These are phyloP conservation scores for Pyricularia grisea DNA, from an alignment of 2,329 filamentous ascomycete species.

Conservation along the genomic window DNA sequence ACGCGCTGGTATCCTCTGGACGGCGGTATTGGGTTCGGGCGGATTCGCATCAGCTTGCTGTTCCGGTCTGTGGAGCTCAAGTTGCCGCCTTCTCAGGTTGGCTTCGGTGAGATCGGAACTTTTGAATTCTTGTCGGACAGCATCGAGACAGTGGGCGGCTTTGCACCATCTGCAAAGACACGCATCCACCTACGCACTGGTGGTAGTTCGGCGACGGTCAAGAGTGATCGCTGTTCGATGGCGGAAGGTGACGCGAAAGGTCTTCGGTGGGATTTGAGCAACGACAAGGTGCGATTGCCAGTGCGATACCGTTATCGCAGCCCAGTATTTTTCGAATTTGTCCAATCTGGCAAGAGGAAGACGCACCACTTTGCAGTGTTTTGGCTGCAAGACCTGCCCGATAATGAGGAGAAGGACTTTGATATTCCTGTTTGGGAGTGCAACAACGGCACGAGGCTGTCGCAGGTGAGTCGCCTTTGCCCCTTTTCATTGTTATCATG, in stretches of 20 bases:
- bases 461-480: slow-evolving; percentile 37
- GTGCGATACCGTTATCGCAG: slow-evolving; percentile 87
- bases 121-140: slow-evolving; percentile 74
- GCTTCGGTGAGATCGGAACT: slow-evolving; percentile 84
- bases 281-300: slow-evolving; percentile 56
- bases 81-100: slow-evolving; percentile 74
- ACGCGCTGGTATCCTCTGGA: slow-evolving; percentile 96
- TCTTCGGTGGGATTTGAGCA: slow-evolving; percentile 38
- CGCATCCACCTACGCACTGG: slow-evolving; percentile 77
- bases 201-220: slow-evolving; percentile 66
- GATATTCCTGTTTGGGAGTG: slow-evolving; percentile 90
- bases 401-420: slow-evolving; percentile 68
- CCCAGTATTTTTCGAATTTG: slow-evolving; percentile 82
- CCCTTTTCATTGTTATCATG: background rate
- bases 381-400: slow-evolving; percentile 79
- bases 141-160: slow-evolving; percentile 56
- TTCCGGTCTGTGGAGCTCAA: slow-evolving; percentile 85
- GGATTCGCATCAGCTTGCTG: slow-evolving; percentile 77
- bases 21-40: slow-evolving; percentile 85
- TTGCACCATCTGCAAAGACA: slow-evolving; percentile 43
- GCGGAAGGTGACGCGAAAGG: slow-evolving; percentile 40
- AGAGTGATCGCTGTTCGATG: slow-evolving; percentile 51
- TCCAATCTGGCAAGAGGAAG: slow-evolving; percentile 57
- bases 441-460: slow-evolving; percentile 62
- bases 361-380: slow-evolving; percentile 68